Evolutionary conservation across 805 yeast genomes (phyloP).

Genomic region (Ogataea nonfermentans): DNA sequence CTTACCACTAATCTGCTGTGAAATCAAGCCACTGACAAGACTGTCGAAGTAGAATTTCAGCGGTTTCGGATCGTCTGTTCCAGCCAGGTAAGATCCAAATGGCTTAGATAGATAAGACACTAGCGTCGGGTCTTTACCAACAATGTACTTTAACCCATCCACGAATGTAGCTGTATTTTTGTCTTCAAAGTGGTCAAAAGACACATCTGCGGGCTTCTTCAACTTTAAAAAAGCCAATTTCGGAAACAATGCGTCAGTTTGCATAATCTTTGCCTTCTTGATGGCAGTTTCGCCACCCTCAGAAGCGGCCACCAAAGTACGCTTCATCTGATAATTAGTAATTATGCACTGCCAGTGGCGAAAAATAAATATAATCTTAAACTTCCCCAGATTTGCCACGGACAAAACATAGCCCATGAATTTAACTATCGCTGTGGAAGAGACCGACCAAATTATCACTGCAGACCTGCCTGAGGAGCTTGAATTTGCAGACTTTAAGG

Average conservation of each 20-base stretch:
- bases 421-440: constrained; percentile 48
- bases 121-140: constrained; percentile 28
- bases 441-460: constrained; percentile 46
- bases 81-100: constrained; percentile 14
- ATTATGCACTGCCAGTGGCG: constrained; percentile 9
- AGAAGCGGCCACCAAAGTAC: constrained; percentile 7
- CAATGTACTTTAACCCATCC: constrained; percentile 25
- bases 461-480: constrained; percentile 69
- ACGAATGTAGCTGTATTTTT: constrained; percentile 24
- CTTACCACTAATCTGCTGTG: constrained; percentile 76
- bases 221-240: constrained; percentile 8
- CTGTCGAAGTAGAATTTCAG: constrained; percentile 39
- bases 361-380: constrained; percentile 3
- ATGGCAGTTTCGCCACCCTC: constrained; percentile 6
- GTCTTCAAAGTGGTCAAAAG: not conserved
- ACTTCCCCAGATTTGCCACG: constrained; percentile 4
- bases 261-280: constrained; percentile 9
- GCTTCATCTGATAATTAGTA: constrained; percentile 1
- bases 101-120: constrained; percentile 9
- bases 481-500: constrained; percentile 64
- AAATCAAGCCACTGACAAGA: constrained; percentile 50
- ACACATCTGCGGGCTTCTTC: not conserved
- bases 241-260: constrained; percentile 8
- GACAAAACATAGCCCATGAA: constrained; percentile 38
- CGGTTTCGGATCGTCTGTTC: constrained; percentile 4